These are phyloP conservation scores for Metschnikowia reukaufii DNA, from an alignment of 805 yeast species.

Conservation along the genomic window DNA sequence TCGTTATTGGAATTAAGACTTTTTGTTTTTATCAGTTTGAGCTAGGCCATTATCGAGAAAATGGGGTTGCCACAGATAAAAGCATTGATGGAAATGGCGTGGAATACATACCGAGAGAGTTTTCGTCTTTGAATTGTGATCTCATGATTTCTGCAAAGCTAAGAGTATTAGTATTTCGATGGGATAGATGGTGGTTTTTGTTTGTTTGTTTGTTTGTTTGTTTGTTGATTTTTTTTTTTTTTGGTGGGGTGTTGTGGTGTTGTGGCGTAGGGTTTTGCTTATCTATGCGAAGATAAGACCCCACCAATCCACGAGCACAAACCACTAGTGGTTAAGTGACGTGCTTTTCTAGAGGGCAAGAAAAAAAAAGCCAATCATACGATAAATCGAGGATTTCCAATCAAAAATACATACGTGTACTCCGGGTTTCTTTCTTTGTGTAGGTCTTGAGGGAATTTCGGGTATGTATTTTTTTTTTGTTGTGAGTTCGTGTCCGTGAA, in stretches of 20 bases:
- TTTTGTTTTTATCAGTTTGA: too few relatives aligned
- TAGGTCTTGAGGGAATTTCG: background rate
- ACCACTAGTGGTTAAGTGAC: background rate
- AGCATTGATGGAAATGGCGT: background rate
- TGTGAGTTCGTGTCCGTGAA: too few relatives aligned
- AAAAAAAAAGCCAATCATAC: background rate
- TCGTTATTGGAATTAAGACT: background rate
- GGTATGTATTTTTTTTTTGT: background rate
- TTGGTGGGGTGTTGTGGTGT: background rate
- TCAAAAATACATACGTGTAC: too few relatives aligned
- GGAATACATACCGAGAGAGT: constrained; percentile 85
- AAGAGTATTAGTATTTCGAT: constrained; percentile 2
- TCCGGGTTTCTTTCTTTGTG: background rate
- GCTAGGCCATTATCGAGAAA: too few relatives aligned
- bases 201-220: too few relatives aligned
- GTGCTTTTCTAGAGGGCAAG: background rate
- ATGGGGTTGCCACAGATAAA: too few relatives aligned
- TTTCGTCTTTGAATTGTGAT: constrained; percentile 93
- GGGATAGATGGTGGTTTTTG: background rate
- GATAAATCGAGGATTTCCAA: too few relatives aligned
- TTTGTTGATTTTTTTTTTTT: too few relatives aligned
- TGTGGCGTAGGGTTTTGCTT: constrained; percentile 6
- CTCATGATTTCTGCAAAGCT: constrained; percentile 53
- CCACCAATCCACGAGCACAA: constrained; percentile 8
- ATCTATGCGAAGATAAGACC: constrained; percentile 9